Base-by-base conservation (phyloP, 2,329 filamentous ascomycete genomes). In the Aspergillus hiratsukae region DNA sequence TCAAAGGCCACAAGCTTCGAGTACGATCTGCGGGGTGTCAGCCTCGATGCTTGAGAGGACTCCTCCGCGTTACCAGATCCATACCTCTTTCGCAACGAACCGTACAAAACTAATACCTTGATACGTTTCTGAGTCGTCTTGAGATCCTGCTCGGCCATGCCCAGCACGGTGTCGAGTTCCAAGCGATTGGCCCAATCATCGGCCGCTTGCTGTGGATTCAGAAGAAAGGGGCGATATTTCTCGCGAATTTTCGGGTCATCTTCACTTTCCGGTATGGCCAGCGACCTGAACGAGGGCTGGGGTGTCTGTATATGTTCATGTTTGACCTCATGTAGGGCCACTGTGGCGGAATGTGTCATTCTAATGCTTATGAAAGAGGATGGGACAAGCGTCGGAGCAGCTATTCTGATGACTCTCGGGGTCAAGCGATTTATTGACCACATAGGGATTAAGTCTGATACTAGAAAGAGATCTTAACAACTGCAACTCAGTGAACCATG, bases 1-100 rank as follows among this genome's bases (percentile, higher is more conserved):
- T 88, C 86, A 41, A 75, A 83, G 1, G 85, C 84, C 2, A 87
- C 73, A 0, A 88, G 75, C 4, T 77, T 73, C 0, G 84, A 87
- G 64, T 84, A 88, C 1, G 85, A 88, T 58, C 68, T 70, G 9
- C 84, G 74, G 43, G 64, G 83, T 87, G 1, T 45, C 5, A 45
- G 41, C 19, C 41, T 4, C 19, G 8, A 43, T 43, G 9, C 9
- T 21, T 21, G 8, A 5, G 2, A 11, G 7, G 40, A 43, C 2
- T 19, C 3, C n/a, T 9, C 7, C 40, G 40, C 3, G 40, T 10
- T 19, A 21, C 21, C 8, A 10, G 41, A 23, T 45, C 21, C n/a
- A 45, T 23, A 45, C 43, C 43, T 46, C 11, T 46, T 27, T 2
- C 43, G 43, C 21, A 46, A 4, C 5, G 43, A 46, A 14, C 85